Percentiles rank a stretch among this genome's conserved stretches.
These are phyloP conservation scores for Earliella scabrosa DNA, from an alignment of 1,284 basidiomycete genomes.

Conservation along the genomic window DNA sequence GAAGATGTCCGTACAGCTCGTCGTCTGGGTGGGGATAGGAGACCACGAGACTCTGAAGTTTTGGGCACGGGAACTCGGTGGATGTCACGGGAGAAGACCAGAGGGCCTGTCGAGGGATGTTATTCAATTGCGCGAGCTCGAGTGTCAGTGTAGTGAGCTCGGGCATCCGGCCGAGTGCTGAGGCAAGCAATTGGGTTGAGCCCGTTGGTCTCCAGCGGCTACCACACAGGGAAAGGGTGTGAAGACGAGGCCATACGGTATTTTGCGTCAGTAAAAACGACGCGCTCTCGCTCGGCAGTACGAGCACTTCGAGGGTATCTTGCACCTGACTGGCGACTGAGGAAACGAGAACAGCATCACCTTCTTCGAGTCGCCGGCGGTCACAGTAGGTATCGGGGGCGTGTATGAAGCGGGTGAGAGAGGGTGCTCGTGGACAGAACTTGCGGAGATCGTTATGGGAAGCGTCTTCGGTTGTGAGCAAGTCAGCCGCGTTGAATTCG, in stretches of 20 bases:
- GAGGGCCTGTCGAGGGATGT: neutral
- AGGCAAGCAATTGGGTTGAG: neutral
- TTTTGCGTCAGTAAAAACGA: neutral
- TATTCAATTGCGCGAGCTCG: neutral
- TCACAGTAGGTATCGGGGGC: neutral
- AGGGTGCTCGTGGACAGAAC: too few relatives aligned
- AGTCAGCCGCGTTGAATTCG: neutral
- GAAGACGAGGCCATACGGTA: neutral
- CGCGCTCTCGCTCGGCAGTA: neutral
- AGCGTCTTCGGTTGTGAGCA: neutral
- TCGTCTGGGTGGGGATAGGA: constrained; percentile 4
- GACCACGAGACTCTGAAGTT: neutral
- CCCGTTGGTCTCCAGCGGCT: neutral
- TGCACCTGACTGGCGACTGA: neutral
- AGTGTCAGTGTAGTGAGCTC: neutral
- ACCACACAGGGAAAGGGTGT: neutral
- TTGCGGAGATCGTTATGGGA: neutral
- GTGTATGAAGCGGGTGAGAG: neutral
- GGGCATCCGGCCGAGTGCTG: neutral
- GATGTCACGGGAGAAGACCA: neutral
- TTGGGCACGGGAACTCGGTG: neutral
- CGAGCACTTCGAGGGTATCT: neutral
- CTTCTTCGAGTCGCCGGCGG: neutral
- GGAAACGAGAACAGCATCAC: neutral
- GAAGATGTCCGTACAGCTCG: constrained; percentile 1